Evolutionary conservation across 179 eudicot genomes (phyloP).

Genomic region (Beta lomatogona): DNA sequence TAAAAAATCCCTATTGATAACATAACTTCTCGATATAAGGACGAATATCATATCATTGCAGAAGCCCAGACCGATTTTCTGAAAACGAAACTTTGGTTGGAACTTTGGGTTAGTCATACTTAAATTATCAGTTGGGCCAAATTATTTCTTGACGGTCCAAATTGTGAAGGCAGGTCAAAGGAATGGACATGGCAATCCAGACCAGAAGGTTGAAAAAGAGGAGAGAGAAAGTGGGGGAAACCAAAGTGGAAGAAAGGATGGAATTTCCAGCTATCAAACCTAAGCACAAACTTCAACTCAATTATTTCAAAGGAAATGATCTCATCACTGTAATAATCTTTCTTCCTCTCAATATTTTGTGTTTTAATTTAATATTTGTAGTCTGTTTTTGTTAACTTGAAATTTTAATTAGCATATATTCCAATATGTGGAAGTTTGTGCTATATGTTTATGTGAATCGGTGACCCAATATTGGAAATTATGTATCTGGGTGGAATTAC

Average conservation of each 20-base stretch:
- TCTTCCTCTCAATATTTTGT: neutral
- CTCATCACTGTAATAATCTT: conserved; percentile 61
- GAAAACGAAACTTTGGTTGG: too few species aligned
- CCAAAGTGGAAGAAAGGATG: conserved; percentile 41
- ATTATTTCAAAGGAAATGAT: conserved; percentile 61
- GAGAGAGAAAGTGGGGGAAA: conserved; percentile 42
- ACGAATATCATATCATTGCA: too few species aligned
- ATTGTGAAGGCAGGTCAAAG: too few species aligned
- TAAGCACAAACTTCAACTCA: conserved; percentile 59
- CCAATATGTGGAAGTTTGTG: neutral
- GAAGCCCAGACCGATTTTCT: too few species aligned
- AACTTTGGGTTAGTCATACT: too few species aligned
- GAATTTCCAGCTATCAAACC: conserved; percentile 77
- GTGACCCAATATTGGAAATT: neutral
- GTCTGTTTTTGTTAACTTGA: neutral
- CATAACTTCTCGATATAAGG: too few species aligned
- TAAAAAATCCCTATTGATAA: too few species aligned
- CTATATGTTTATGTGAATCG: neutral
- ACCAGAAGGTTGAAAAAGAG: neutral
- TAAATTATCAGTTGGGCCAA: too few species aligned
- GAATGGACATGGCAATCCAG: too few species aligned
- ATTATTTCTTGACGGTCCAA: too few species aligned
- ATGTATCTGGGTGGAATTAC: neutral
- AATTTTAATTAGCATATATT: neutral
- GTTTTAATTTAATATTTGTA: neutral